Evolutionary conservation across 768 basidiomycete genomes (phyloP).

Genomic region (Tylopilus rubrobrunneus): DNA sequence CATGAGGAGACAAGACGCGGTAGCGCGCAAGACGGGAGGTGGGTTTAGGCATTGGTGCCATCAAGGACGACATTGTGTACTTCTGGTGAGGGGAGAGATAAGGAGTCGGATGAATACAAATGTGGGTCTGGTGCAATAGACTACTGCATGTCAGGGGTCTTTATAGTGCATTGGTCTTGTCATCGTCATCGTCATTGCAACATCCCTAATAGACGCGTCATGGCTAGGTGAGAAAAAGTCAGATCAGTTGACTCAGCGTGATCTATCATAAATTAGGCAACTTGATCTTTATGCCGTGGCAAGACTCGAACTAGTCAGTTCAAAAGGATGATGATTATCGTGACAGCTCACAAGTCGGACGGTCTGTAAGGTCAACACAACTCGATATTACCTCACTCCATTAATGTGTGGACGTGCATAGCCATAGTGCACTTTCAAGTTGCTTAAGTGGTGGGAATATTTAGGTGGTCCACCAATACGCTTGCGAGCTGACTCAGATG

Average conservation of each 20-base stretch:
- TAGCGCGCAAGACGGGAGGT: slow-evolving; percentile 31
- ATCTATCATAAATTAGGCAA: too few relatives aligned
- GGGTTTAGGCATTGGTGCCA: slow-evolving; percentile 26
- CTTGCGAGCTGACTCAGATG: too few relatives aligned
- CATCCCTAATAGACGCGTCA: not conserved
- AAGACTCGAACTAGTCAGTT: too few relatives aligned
- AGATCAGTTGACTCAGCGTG: not conserved
- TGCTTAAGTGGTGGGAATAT: too few relatives aligned
- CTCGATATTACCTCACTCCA: too few relatives aligned
- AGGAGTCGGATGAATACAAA: not conserved
- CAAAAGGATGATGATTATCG: too few relatives aligned
- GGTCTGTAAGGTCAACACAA: too few relatives aligned
- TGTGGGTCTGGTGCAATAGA: not conserved
- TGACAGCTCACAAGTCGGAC: too few relatives aligned
- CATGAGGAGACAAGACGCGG: slow-evolving; percentile 36
- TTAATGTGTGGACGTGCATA: too few relatives aligned
- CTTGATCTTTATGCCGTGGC: not conserved
- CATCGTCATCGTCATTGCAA: not conserved
- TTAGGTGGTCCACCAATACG: too few relatives aligned
- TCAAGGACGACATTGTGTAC: slow-evolving; percentile 1
- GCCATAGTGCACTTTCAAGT: too few relatives aligned
- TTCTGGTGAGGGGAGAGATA: not conserved
- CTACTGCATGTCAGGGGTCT: not conserved
- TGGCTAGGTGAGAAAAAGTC: not conserved
- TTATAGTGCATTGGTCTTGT: not conserved